Conservation (phyloP, 441 rosid genomes). For the Kokia cookei region DNA sequence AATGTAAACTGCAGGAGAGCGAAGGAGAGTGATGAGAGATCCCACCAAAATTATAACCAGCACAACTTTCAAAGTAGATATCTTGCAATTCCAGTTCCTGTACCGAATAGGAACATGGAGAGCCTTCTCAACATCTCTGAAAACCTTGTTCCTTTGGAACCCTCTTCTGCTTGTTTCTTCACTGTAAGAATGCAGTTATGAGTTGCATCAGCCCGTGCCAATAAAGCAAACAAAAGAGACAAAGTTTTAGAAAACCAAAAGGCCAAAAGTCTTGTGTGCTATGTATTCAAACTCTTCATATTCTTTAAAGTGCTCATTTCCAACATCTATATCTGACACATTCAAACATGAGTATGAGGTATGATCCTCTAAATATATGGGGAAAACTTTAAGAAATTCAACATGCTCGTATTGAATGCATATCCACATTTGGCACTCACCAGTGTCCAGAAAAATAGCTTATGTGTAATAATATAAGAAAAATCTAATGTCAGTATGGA, state of each 20-base stretch:
- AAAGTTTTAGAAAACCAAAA: not conserved
- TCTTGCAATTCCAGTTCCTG: slow-evolving; percentile 55
- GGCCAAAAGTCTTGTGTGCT: not conserved
- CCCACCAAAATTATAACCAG: slow-evolving; percentile 51
- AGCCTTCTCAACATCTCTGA: slow-evolving; percentile 66
- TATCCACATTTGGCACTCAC: not conserved
- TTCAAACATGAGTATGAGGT: not conserved
- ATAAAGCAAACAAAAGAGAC: slow-evolving; percentile 3
- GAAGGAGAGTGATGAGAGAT: slow-evolving; percentile 50
- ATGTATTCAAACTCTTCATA: not conserved
- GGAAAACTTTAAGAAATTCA: not conserved
- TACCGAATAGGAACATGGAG: slow-evolving; percentile 47
- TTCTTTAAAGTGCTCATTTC: too few species aligned
- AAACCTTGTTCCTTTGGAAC: slow-evolving; percentile 39
- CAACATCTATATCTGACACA: too few species aligned
- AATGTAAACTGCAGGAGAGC: slow-evolving; percentile 58
- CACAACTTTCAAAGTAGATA: slow-evolving; percentile 47
- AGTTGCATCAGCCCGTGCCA: not conserved
- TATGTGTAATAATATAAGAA: not conserved
- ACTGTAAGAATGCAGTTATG: slow-evolving; percentile 23
- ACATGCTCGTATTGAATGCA: not conserved
- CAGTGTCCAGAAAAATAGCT: not conserved
- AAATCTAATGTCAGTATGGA: not conserved
- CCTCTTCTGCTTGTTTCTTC: slow-evolving; percentile 52
- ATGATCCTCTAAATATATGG: not conserved